Evolutionary conservation across 495 filamentous ascomycete genomes (phyloP).

Genomic region (Lasiosphaeria miniovina): DNA sequence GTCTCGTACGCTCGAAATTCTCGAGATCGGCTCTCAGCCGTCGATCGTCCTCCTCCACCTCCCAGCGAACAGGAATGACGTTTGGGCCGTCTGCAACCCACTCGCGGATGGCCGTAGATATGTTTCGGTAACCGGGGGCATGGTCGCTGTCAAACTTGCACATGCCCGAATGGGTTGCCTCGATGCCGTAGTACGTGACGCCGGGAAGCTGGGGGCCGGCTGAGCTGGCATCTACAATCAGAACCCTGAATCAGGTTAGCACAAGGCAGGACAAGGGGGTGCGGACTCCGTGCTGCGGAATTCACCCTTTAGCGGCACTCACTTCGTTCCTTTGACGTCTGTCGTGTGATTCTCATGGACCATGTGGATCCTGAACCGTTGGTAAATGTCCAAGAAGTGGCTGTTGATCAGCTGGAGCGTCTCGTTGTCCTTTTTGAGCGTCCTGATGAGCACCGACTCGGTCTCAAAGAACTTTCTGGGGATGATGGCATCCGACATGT

Average conservation of each 20-base stretch:
- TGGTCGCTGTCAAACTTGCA: slow-evolving; percentile 75
- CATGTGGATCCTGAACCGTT: slow-evolving; percentile 66
- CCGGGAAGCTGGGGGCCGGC: slow-evolving; percentile 72
- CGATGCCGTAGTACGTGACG: slow-evolving; percentile 73
- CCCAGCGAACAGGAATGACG: slow-evolving; percentile 60
- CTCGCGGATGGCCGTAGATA: slow-evolving; percentile 67
- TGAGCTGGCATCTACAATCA: slow-evolving; percentile 72
- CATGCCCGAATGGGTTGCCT: slow-evolving; percentile 83
- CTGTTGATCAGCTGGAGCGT: slow-evolving; percentile 77
- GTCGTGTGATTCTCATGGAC: slow-evolving; percentile 67
- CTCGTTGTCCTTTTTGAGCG: slow-evolving; percentile 75
- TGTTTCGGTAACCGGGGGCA: slow-evolving; percentile 69
- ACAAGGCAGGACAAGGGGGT: not conserved
- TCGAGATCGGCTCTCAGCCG: slow-evolving; percentile 40
- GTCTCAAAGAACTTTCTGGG: slow-evolving; percentile 69
- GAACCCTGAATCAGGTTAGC: slow-evolving; percentile 22
- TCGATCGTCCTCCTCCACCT: slow-evolving; percentile 57
- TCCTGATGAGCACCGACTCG: slow-evolving; percentile 65
- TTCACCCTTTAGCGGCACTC: not conserved
- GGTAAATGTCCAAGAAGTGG: slow-evolving; percentile 69
- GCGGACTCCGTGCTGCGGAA: not conserved
- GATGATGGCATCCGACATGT: slow-evolving; percentile 66
- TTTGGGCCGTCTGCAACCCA: slow-evolving; percentile 61
- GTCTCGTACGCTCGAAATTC: slow-evolving; percentile 39
- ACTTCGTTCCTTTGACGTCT: slow-evolving; percentile 59